Evolutionary conservation across 2,329 filamentous ascomycete genomes (phyloP), one percentile per base, ranked within the genome.

Genomic region (Hymenoscyphus linearis): DNA sequence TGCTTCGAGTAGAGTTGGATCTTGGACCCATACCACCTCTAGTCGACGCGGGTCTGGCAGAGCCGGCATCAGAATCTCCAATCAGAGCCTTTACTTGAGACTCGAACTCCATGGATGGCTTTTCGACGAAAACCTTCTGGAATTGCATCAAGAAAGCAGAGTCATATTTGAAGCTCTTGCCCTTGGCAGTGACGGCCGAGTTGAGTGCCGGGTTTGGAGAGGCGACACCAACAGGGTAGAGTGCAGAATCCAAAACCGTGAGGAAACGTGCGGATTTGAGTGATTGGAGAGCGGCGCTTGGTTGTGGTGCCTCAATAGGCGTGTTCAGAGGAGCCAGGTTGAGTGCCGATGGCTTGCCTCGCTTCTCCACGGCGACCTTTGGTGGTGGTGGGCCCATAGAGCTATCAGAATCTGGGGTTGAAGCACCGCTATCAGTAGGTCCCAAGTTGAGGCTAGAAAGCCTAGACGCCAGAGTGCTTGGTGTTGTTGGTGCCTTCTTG

Each of bases 81-180:
- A 99, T 87, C 75, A 79, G 88, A 82, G 77, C 89, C 87, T 83
- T 93, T 82, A 99, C 87, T 72, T 95, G 93, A 67, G 88, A 82
- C 72, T 96, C 90, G 85, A 96, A 99, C 72, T 98, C 93, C 52
- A 93, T 76, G 0, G 92, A 96, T 14, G 95, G 95, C 78, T 97
- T 96, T 80, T 99, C 95, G 65, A 91, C 96, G 78, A 97, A 99
- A 22, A 96, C 91, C 69, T 85, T 85, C 78, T 97, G 91, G 82
- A 99, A 99, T 74, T 99, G 95, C 34, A 99, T 82, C 77, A 99
- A 80, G 81, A 99, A 99, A 70, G 89, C 88, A 71, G 93, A 90
- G 77, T 98, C 92, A 76, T 99, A 99, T 75, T 96, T 93, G 80
- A 96, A 96, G 50, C 86, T 88, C 75, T 86, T 89, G 63, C 85